Percentiles rank a stretch among this genome's conserved stretches.
These are phyloP conservation scores for Dimocarpus longan DNA, from an alignment of 345 rosid genomes.

Conservation along the genomic window DNA sequence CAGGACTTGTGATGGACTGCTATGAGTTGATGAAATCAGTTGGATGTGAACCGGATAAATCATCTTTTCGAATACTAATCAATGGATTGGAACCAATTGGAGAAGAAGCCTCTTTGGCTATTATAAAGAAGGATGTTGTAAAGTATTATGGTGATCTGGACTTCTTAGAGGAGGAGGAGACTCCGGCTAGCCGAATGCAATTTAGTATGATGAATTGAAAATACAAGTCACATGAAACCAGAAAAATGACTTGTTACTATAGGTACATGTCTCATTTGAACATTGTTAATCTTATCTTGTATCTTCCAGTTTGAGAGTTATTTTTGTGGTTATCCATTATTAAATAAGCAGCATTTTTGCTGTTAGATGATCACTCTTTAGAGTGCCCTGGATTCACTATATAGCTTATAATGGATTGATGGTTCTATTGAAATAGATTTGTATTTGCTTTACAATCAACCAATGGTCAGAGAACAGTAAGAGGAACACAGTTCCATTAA, in stretches of 20 bases:
- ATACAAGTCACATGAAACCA: not conserved
- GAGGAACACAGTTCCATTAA: not conserved
- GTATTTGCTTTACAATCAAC: not conserved
- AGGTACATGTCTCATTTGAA: not conserved
- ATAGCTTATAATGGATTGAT: not conserved
- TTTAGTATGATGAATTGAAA: not conserved
- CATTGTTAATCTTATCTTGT: not conserved
- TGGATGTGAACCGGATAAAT: slow-evolving; percentile 71
- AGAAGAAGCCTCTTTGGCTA: slow-evolving; percentile 42
- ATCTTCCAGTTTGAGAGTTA: not conserved
- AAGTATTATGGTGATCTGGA: slow-evolving; percentile 61
- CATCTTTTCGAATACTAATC: slow-evolving; percentile 54
- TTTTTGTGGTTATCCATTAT: not conserved
- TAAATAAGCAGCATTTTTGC: not conserved
- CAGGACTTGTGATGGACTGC: slow-evolving; percentile 56
- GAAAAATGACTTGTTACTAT: not conserved
- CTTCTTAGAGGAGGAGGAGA: slow-evolving; percentile 44
- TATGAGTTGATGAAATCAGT: slow-evolving; percentile 57
- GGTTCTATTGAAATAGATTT: not conserved
- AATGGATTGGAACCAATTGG: slow-evolving; percentile 60
- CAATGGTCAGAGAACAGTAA: no score
- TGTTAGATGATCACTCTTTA: not conserved
- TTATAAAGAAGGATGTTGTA: slow-evolving; percentile 58
- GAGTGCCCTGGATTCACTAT: not conserved
- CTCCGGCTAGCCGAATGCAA: not conserved